Conservation (phyloP, 306 rosid genomes). For the Vigna trinervia region DNA sequence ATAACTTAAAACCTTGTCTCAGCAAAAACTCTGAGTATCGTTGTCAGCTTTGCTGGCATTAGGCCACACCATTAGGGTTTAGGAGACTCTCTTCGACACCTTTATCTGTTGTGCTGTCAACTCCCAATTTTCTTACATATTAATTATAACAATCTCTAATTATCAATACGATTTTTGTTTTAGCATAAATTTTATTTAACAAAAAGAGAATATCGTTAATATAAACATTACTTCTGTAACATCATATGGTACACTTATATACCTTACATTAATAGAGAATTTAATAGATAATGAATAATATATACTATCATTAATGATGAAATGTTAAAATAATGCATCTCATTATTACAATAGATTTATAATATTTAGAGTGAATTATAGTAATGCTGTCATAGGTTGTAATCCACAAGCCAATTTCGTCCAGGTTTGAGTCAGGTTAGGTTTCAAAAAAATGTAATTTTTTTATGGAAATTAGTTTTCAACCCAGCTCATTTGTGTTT, state of each 20-base stretch:
- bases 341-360: too few species aligned
- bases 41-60: slow-evolving; percentile 20
- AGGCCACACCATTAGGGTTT: not conserved
- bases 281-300: too few species aligned
- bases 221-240: not conserved
- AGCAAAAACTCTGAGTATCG: not conserved
- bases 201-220: not conserved
- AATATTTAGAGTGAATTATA: too few species aligned
- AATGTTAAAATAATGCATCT: too few species aligned
- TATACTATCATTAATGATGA: too few species aligned
- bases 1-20: not conserved
- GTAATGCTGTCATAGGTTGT: too few species aligned
- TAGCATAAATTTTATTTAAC: not conserved
- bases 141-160: not conserved
- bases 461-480: too few species aligned
- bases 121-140: not conserved
- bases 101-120: not conserved
- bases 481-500: too few species aligned
- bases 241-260: not conserved
- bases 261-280: too few species aligned
- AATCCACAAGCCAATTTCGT: too few species aligned
- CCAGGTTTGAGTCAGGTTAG: too few species aligned
- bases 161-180: not conserved
- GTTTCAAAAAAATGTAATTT: too few species aligned
- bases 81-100: not conserved